Evolutionary conservation across 805 yeast species (phyloP), one percentile per base, ranked within the genome.

Genomic region (Hanseniaspora hatyaiensis): DNA sequence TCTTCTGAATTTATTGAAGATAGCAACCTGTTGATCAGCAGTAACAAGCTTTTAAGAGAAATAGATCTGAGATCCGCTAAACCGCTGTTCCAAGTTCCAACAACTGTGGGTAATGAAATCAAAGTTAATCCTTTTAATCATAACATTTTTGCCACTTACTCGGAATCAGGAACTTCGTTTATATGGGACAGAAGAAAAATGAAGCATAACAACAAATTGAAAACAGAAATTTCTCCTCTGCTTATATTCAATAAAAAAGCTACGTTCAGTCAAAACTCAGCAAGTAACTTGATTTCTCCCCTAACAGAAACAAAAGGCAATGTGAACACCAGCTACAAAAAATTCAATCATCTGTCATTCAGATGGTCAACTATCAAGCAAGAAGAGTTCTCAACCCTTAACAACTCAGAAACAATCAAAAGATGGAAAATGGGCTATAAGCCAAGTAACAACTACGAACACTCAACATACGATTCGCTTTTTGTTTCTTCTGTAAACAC

Each of bases 141-240:
- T 11, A 72, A 75, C 61, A 70, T 74, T 52, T 84, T 88, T 60
- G 76, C 85, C 15, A 78, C 94, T 0, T 75, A 75, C 52, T 76
- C 84, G 44, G 95, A 87, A 55, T 89, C 83, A 57, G 95, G 95
- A 1, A 75, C 92, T 0, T 64, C 87, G 42, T 80, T 89, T 0
- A 69, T 88, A 6, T 88, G 88, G 84, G 94, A 83, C 59, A 70
- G 85, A 52, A 67, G 94, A 53, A 78, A 73, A 53, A 59, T 83
- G 39, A 38, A 32, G 12, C 29, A 18, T 12, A 45, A 31, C 22
- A 45, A n/a, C n/a, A 36, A 34, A 16, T 23, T 23, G 8, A 43
- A 43, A 8, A 42, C 16, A 30, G 45, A 40, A 4, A 30, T 40
- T 26, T 19, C 43, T n/a, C 51, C 51, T 3, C 29, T 42, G 19